Conservation (phyloP, 202 grass and related monocot genomes). For the Bolboschoenoplectus hybrid region DNA sequence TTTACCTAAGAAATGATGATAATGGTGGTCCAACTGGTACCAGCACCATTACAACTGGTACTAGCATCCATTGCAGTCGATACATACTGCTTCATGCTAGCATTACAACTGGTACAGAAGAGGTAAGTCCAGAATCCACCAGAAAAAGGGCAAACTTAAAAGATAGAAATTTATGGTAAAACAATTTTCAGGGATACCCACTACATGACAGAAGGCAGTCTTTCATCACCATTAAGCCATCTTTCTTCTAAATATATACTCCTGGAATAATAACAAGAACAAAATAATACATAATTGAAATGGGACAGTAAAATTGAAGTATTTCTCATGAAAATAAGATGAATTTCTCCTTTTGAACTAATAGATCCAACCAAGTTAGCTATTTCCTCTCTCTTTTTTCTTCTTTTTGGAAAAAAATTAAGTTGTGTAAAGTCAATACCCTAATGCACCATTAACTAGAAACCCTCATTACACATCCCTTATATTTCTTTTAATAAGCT, state of each 20-base stretch:
- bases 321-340: background rate
- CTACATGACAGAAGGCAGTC: conserved; percentile 27
- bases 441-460: too few species aligned
- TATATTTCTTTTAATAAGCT: background rate
- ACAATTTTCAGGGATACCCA: background rate
- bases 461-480: background rate
- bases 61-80: background rate
- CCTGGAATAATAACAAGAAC: background rate
- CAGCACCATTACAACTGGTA: background rate
- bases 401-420: background rate
- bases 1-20: background rate
- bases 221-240: conserved; percentile 17
- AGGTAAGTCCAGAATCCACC: background rate
- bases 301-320: background rate
- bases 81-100: background rate
- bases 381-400: background rate
- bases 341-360: background rate
- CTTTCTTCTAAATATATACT: background rate
- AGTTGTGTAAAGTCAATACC: background rate
- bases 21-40: background rate
- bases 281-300: background rate
- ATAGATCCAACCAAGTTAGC: background rate
- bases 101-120: background rate
- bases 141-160: background rate
- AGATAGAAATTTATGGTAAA: conserved; percentile 7